Percentiles rank a stretch among this genome's conserved stretches.
Conservation (phyloP, 768 basidiomycete species). For the Tricholoma terreum region DNA sequence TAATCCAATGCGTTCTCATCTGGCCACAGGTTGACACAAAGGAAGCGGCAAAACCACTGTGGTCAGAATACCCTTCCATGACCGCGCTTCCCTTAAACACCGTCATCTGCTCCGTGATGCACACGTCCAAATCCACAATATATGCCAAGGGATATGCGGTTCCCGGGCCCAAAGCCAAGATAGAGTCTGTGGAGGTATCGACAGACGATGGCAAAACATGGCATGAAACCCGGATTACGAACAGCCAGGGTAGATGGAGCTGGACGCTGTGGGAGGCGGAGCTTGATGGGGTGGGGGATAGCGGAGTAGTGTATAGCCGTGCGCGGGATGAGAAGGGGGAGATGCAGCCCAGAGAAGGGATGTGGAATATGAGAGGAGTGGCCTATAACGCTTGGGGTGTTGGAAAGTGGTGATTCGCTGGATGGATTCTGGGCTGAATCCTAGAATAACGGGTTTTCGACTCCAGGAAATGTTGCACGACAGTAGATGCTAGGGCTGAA, state of each 20-base stretch:
- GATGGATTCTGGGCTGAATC: neutral
- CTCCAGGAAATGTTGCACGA: too few relatives aligned
- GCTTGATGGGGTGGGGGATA: slow-evolving; percentile 31
- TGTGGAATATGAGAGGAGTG: slow-evolving; percentile 70
- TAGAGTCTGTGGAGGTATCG: slow-evolving; percentile 49
- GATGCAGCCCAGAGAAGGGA: slow-evolving; percentile 44
- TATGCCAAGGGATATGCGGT: slow-evolving; percentile 59
- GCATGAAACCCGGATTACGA: slow-evolving; percentile 48
- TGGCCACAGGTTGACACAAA: slow-evolving; percentile 41
- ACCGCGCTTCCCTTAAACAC: slow-evolving; percentile 61
- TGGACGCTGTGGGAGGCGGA: slow-evolving; percentile 70
- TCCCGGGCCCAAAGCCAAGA: slow-evolving; percentile 41
- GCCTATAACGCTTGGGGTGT: slow-evolving; percentile 53
- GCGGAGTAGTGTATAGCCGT: slow-evolving; percentile 44
- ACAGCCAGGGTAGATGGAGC: slow-evolving; percentile 66
- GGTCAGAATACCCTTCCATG: slow-evolving; percentile 58
- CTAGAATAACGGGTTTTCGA: too few relatives aligned
- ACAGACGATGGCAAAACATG: slow-evolving; percentile 51
- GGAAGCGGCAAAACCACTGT: slow-evolving; percentile 40
- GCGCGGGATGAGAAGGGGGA: slow-evolving; percentile 50
- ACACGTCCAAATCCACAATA: slow-evolving; percentile 30
- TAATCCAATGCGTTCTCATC: slow-evolving; percentile 4
- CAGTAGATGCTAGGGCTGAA: too few relatives aligned
- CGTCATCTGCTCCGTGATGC: slow-evolving; percentile 45
- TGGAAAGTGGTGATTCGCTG: slow-evolving; percentile 29